Evolutionary conservation across 805 yeast genomes (phyloP).

Genomic region (Yarrowia deformans): DNA sequence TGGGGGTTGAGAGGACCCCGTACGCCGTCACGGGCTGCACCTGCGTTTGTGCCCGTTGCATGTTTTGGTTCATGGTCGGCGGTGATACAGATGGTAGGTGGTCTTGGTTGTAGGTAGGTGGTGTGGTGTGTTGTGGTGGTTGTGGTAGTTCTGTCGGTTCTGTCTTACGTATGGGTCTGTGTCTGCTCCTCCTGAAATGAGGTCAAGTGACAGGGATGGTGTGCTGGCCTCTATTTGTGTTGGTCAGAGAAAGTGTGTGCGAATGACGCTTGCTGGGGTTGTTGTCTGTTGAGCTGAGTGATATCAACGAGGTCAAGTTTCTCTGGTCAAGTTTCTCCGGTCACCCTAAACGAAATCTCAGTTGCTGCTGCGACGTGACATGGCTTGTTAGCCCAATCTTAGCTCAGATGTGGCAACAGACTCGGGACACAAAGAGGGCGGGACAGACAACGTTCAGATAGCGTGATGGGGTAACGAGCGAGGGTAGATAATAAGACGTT

Average conservation of each 20-base stretch:
- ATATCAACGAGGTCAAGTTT: background rate
- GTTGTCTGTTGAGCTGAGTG: background rate
- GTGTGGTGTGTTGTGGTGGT: background rate
- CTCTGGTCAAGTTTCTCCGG: constrained; percentile 11
- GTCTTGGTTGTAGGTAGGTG: no score
- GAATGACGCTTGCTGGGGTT: no score
- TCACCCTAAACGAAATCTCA: constrained; percentile 4
- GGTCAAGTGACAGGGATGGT: constrained; percentile 29
- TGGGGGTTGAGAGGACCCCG: constrained; percentile 24
- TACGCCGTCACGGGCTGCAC: constrained; percentile 34
- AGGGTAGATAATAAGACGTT: no score
- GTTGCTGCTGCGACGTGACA: constrained; percentile 39
- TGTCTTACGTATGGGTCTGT: background rate
- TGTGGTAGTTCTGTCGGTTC: background rate
- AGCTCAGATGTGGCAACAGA: constrained; percentile 36
- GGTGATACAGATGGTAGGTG: no score
- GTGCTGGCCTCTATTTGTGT: constrained; percentile 1
- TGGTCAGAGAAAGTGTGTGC: background rate
- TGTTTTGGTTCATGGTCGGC: constrained; percentile 32
- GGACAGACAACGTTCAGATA: constrained; percentile 30
- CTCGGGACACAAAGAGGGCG: constrained; percentile 27
- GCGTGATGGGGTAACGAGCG: constrained; percentile 12
- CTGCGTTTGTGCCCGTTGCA: constrained; percentile 32
- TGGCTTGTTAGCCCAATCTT: constrained; percentile 29
- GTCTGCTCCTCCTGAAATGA: background rate